These are phyloP conservation scores for Ceratonia siliqua DNA, from an alignment of 306 rosid species.

Conservation along the genomic window DNA sequence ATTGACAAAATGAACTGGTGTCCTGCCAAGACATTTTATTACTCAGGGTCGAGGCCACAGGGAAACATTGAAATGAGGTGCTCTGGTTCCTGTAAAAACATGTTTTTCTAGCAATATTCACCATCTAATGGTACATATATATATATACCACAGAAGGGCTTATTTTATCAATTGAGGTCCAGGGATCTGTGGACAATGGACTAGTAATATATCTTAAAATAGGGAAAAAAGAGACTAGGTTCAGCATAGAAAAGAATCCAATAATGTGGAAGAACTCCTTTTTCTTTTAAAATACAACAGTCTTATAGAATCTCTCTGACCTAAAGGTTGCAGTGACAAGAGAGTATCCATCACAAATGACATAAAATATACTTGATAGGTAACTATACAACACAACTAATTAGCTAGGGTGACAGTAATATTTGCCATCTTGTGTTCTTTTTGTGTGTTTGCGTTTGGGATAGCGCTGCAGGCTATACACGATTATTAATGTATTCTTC, in stretches of 20 bases:
- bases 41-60: neutral
- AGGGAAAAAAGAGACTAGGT: neutral
- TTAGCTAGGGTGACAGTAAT: neutral
- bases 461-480: neutral
- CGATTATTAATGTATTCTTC: neutral
- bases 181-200: neutral
- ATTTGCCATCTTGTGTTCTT: neutral
- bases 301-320: neutral
- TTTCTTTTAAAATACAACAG: neutral
- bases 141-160: neutral
- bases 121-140: neutral
- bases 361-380: neutral
- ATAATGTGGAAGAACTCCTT: neutral
- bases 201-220: neutral
- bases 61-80: neutral
- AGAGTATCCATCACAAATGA: neutral
- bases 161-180: neutral
- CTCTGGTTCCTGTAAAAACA: neutral
- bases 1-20: neutral
- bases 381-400: neutral
- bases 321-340: neutral
- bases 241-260: neutral
- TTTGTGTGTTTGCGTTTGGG: neutral
- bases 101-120: neutral
- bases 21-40: neutral